These are phyloP conservation scores for Termitomyces sp. DNA, from an alignment of 768 basidiomycete species.

Conservation along the genomic window DNA sequence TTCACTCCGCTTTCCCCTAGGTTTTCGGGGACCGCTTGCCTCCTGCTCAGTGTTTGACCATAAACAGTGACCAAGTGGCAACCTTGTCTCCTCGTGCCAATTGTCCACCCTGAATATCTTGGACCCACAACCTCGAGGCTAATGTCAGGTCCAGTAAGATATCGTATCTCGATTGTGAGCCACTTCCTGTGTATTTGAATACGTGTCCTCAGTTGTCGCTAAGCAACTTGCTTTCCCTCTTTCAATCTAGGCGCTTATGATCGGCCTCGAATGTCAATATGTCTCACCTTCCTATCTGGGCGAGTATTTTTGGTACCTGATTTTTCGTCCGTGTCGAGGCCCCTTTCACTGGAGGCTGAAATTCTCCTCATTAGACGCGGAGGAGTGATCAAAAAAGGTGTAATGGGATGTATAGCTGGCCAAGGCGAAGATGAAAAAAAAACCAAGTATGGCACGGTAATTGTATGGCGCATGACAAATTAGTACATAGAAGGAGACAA, in stretches of 20 bases:
- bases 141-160: too few relatives aligned
- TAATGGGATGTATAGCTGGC: background rate
- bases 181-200: background rate
- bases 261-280: background rate
- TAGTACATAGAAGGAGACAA: background rate
- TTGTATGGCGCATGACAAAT: too few relatives aligned
- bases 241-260: background rate
- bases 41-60: background rate
- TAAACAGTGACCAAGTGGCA: background rate
- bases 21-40: background rate
- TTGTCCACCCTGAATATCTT: background rate
- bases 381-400: background rate
- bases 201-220: background rate
- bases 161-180: background rate
- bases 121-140: background rate
- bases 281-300: background rate
- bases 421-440: background rate
- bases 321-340: background rate
- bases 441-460: background rate
- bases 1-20: background rate
- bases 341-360: too few relatives aligned
- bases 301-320: background rate
- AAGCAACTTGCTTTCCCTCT: background rate
- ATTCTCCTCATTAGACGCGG: background rate
- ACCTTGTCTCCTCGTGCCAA: background rate